phyloP scores from a whole-genome alignment of 352 stramenopile species.

The Globisporangium radiosum region DNA sequence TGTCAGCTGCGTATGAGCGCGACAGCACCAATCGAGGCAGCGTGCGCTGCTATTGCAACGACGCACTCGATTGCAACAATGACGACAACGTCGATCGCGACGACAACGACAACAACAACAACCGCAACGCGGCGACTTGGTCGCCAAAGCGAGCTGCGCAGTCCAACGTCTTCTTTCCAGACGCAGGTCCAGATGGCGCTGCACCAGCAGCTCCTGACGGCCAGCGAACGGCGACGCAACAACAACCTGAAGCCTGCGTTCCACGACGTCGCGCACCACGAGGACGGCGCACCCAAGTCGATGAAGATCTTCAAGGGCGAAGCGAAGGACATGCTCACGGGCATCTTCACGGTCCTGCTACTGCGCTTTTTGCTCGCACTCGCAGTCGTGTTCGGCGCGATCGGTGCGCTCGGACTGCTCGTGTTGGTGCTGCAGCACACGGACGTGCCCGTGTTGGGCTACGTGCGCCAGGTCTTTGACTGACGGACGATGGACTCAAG shows the following conservation, averaged over 20 bases:
- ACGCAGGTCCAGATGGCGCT: slow-evolving; percentile 17
- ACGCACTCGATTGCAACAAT: neutral
- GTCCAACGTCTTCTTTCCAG: slow-evolving; percentile 8
- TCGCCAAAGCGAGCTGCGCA: slow-evolving; percentile 1
- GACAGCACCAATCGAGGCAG: no score
- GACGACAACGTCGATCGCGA: neutral
- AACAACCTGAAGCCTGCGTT: slow-evolving; percentile 26
- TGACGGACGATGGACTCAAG: neutral
- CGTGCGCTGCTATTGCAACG: neutral
- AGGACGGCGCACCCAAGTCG: slow-evolving; percentile 43
- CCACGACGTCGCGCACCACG: slow-evolving; percentile 30
- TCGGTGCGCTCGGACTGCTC: slow-evolving; percentile 23
- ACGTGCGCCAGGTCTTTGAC: slow-evolving; percentile 10
- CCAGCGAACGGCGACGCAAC: slow-evolving; percentile 20
- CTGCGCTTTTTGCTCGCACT: slow-evolving; percentile 43
- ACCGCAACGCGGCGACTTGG: slow-evolving; percentile 1
- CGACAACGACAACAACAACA: slow-evolving; percentile 3
- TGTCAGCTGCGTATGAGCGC: no score
- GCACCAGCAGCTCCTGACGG: slow-evolving; percentile 11
- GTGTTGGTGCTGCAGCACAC: slow-evolving; percentile 36
- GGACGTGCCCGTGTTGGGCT: slow-evolving; percentile 22
- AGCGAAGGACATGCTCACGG: slow-evolving; percentile 45
- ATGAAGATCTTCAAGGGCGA: slow-evolving; percentile 53
- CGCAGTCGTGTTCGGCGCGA: slow-evolving; percentile 24
- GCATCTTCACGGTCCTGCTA: slow-evolving; percentile 55